phyloP scores from a whole-genome alignment of 768 basidiomycete genomes.

The Rhizopogon vinicolor region DNA sequence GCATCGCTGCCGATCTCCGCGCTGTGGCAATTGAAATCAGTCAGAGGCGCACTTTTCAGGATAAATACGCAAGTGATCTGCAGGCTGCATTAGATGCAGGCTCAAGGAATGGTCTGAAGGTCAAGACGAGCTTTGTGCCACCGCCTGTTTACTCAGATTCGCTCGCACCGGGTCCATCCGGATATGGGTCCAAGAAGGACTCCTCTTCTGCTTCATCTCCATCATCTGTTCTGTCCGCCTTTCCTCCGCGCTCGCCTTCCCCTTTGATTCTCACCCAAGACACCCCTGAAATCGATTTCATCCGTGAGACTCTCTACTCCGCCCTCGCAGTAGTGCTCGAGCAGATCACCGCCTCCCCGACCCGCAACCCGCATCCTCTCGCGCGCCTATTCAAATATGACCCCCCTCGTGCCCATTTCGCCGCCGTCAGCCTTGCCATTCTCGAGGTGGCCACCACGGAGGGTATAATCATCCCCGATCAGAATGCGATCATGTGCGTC shows the following conservation, averaged over 20 bases:
- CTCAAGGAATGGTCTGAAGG: slow-evolving; percentile 25
- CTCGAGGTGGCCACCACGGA: slow-evolving; percentile 58
- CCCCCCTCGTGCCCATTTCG: slow-evolving; percentile 74
- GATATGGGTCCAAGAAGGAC: slow-evolving; percentile 11
- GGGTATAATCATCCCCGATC: slow-evolving; percentile 38
- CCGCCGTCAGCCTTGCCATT: slow-evolving; percentile 68
- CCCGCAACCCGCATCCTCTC: slow-evolving; percentile 34
- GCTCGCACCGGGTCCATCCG: slow-evolving; percentile 26
- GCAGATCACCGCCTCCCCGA: slow-evolving; percentile 19
- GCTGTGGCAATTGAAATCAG: slow-evolving; percentile 86
- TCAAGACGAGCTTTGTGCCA: slow-evolving; percentile 62
- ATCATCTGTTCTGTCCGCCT: slow-evolving; percentile 17
- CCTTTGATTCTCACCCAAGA: slow-evolving; percentile 39
- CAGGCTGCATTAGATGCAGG: slow-evolving; percentile 79
- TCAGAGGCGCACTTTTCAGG: slow-evolving; percentile 79
- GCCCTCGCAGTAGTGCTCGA: slow-evolving; percentile 69
- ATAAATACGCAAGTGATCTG: slow-evolving; percentile 67
- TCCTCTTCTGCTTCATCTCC: slow-evolving; percentile 12
- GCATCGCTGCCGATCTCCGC: slow-evolving; percentile 76
- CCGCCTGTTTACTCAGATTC: slow-evolving; percentile 51
- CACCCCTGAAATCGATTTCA: slow-evolving; percentile 62
- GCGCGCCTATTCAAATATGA: slow-evolving; percentile 54
- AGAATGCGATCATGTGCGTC: slow-evolving; percentile 1
- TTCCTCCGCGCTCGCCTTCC: slow-evolving; percentile 36
- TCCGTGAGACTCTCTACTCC: slow-evolving; percentile 85